A percentile compares a stretch with the other conserved stretches of the same genome.
Evolutionary conservation across 306 rosid species (phyloP).

Genomic region (Urtica urens): DNA sequence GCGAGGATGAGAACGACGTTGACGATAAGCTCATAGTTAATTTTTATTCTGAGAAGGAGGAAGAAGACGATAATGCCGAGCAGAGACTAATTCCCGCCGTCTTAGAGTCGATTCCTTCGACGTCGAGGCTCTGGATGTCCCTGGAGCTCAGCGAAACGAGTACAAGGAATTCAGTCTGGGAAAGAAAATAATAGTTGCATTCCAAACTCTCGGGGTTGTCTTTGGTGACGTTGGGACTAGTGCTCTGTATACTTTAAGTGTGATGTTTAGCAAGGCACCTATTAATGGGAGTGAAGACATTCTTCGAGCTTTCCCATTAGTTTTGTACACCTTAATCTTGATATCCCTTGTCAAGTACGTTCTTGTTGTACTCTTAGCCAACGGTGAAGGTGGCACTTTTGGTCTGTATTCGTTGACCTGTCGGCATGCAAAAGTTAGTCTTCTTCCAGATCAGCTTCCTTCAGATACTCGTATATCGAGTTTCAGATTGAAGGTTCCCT

Average conservation of each 20-base stretch:
- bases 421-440: slow-evolving; percentile 97
- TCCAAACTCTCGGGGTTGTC: slow-evolving; percentile 93
- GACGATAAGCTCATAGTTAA: slow-evolving; percentile 3
- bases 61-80: slow-evolving; percentile 63
- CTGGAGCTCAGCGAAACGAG: slow-evolving; percentile 59
- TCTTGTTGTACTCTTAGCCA: slow-evolving; percentile 87
- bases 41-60: slow-evolving; percentile 71
- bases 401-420: slow-evolving; percentile 95
- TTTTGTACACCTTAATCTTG: slow-evolving; percentile 78
- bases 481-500: slow-evolving; percentile 90
- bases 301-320: slow-evolving; percentile 82
- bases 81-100: slow-evolving; percentile 74
- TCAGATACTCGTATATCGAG: slow-evolving; percentile 92
- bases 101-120: slow-evolving; percentile 88
- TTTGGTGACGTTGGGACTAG: slow-evolving; percentile 99
- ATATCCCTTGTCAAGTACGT: slow-evolving; percentile 88
- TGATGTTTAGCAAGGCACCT: slow-evolving; percentile 90
- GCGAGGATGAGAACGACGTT: slow-evolving; percentile 13
- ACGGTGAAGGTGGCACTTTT: slow-evolving; percentile 98
- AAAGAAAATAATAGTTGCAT: slow-evolving; percentile 53
- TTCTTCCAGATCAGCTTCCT: slow-evolving; percentile 90
- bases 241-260: slow-evolving; percentile 84
- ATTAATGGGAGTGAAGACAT: slow-evolving; percentile 72
- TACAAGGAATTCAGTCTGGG: slow-evolving; percentile 71
- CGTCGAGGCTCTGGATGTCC: slow-evolving; percentile 95